These are phyloP conservation scores for Thamnidium elegans DNA, from an alignment of 192 early-diverging fungal species.

Conservation along the genomic window DNA sequence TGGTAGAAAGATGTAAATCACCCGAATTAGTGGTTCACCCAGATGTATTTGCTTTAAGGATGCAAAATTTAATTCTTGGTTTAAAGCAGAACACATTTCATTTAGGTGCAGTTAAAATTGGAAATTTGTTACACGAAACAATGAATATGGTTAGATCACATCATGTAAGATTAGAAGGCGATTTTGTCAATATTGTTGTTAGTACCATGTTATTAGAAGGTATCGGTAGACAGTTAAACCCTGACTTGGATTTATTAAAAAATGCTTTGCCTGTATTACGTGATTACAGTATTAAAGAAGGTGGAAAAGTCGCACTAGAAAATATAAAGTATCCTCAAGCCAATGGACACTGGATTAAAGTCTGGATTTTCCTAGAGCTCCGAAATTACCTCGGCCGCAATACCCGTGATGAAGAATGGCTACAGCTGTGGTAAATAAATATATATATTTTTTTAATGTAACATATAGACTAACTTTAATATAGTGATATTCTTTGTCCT, in stretches of 20 bases:
- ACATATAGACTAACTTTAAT: neutral
- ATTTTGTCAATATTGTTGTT: conserved; percentile 92
- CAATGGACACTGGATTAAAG: conserved; percentile 53
- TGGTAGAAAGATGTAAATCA: conserved; percentile 81
- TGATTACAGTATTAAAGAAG: conserved; percentile 52
- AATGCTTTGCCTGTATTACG: conserved; percentile 72
- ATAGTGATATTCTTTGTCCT: conserved; percentile 17
- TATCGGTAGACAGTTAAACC: conserved; percentile 87
- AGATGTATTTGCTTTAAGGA: conserved; percentile 78
- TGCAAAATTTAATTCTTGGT: conserved; percentile 71
- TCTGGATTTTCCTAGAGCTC: conserved; percentile 61
- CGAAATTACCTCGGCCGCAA: conserved; percentile 46
- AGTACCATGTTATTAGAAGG: conserved; percentile 93
- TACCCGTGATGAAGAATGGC: conserved; percentile 36
- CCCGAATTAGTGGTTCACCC: conserved; percentile 69
- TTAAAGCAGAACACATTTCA: conserved; percentile 72
- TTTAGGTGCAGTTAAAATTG: conserved; percentile 78
- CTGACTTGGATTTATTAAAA: conserved; percentile 87
- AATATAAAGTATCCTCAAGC: conserved; percentile 41
- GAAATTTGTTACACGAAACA: conserved; percentile 75
- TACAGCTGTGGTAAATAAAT: conserved; percentile 33
- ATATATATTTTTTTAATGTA: neutral
- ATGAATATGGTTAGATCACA: conserved; percentile 87
- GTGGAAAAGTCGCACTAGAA: conserved; percentile 42
- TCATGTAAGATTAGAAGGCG: conserved; percentile 91